Percentiles rank a stretch among this genome's conserved stretches.
phyloP scores from a whole-genome alignment of 2,329 filamentous ascomycete species.

The Pseudogymnoascus sp. region DNA sequence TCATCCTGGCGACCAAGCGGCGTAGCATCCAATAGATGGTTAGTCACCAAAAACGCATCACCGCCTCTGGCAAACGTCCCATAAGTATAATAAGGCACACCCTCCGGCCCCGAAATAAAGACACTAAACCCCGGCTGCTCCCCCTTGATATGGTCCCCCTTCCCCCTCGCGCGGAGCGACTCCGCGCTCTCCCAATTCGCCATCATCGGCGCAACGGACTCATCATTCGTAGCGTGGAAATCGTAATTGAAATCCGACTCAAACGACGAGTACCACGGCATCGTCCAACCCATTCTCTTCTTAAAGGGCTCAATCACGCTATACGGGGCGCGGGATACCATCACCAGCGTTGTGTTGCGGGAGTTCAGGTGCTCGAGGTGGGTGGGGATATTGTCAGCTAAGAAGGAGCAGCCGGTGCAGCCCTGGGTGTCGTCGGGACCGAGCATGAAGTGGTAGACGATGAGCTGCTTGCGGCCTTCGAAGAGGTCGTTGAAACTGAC shows the following conservation, averaged over 20 bases:
- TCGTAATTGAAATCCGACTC: conserved; percentile 36
- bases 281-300: conserved; percentile 34
- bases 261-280: conserved; percentile 35
- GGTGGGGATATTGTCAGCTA: conserved; percentile 34
- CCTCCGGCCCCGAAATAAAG: conserved; percentile 28
- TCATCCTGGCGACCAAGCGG: conserved; percentile 31
- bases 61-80: conserved; percentile 30
- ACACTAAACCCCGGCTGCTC: conserved; percentile 34
- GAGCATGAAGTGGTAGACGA: conserved; percentile 44
- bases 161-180: conserved; percentile 8
- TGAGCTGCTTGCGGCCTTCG: conserved; percentile 30
- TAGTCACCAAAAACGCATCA: conserved; percentile 28
- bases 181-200: conserved; percentile 22
- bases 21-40: conserved; percentile 31
- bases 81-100: conserved; percentile 34
- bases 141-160: conserved; percentile 23
- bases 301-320: conserved; percentile 33
- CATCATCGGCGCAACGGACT: conserved; percentile 21
- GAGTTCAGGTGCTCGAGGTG: conserved; percentile 31
- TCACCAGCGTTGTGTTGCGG: conserved; percentile 34
- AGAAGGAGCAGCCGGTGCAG: conserved; percentile 35
- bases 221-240: conserved; percentile 32
- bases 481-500: conserved; percentile 30
- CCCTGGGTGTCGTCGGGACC: conserved; percentile 29
- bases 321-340: conserved; percentile 34